Evolutionary conservation across 306 rosid species (phyloP), one percentile per base, ranked within the genome.

Genomic region (Purshia tridentata): DNA sequence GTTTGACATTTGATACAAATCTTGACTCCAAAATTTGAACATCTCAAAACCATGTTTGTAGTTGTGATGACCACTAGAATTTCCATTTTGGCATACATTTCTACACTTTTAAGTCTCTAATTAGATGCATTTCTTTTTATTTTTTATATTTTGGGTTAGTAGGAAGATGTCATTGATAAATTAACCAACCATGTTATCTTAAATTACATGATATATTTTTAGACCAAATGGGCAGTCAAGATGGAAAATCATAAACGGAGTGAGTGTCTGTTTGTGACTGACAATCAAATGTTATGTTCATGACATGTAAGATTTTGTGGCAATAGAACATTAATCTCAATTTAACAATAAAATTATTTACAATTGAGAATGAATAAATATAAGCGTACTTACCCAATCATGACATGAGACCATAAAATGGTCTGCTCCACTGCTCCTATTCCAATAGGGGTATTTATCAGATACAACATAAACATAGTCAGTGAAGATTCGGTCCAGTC

Each of bases 321-420:
- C 14, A 10, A 56, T 13, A 56, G 39, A 56, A 14, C 3, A 59
- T 13, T 12, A 35, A 58, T 13, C 45, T 29, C 37, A 59, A 11
- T n/a, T 6, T 2, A 14, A 13, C 13, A 35, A 59, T 59, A 57
- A 57, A 10, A 29, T 29, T 29, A 29, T 29, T 29, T 29, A 29
- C 35, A 29, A 29, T 29, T 29, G 35, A 29, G 35, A 29, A 29
- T 2, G 10, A 2, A 8, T 6, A 45, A 55, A 48, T 18, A 40
- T 2, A 50, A 41, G 63, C 22, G 15, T 35, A 53, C 74, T 40
- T 65, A 88, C 90, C 92, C 90, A 85, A 66, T 88, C 92, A 42
- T 88, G 90, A 77, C 88, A 85, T 2, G 90, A 85, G 62, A 88
- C 19, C 40, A 83, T 76, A 50, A 88, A 84, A 80, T 83, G 92